A percentile compares a stretch with the other conserved stretches of the same genome.
Conservation (phyloP, 2,329 filamentous ascomycete species). For the Sodiomyces alkalinus region DNA sequence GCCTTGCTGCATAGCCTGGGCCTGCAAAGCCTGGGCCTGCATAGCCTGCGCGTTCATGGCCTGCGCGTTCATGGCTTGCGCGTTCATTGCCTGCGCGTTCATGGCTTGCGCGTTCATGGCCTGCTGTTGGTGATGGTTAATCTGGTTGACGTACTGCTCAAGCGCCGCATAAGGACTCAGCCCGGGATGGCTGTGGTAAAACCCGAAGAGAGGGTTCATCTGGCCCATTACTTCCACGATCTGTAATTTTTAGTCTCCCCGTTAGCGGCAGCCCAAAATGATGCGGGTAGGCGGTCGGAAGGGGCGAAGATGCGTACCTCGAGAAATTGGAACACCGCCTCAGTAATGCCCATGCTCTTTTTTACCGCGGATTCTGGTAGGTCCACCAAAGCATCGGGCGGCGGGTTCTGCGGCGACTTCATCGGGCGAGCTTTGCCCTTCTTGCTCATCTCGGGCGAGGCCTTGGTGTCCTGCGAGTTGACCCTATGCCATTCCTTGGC, state of each 20-base stretch:
- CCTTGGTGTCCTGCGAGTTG: conserved; percentile 40
- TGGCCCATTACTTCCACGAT: conserved; percentile 52
- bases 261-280: conserved; percentile 13
- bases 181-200: conserved; percentile 36
- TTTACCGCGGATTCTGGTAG: conserved; percentile 45
- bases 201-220: conserved; percentile 49
- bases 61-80: conserved; percentile 32
- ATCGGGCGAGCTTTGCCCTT: conserved; percentile 43
- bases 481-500: conserved; percentile 48
- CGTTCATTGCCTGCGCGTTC: conserved; percentile 26
- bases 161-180: conserved; percentile 43
- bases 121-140: conserved; percentile 21
- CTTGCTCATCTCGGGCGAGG: conserved; percentile 53
- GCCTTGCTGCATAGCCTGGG: too few species aligned
- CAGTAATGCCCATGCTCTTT: conserved; percentile 40
- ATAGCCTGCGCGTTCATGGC: too few species aligned
- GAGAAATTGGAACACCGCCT: conserved; percentile 47
- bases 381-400: conserved; percentile 40
- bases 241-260: conserved; percentile 23
- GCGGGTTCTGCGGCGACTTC: conserved; percentile 43
- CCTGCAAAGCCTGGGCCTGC: too few species aligned
- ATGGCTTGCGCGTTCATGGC: conserved; percentile 33
- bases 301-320: conserved; percentile 29
- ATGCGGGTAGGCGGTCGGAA: not conserved
- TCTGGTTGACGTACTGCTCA: conserved; percentile 41